Conservation (phyloP, 1,139 yeast species). For the Yamadazyma blattariae region DNA sequence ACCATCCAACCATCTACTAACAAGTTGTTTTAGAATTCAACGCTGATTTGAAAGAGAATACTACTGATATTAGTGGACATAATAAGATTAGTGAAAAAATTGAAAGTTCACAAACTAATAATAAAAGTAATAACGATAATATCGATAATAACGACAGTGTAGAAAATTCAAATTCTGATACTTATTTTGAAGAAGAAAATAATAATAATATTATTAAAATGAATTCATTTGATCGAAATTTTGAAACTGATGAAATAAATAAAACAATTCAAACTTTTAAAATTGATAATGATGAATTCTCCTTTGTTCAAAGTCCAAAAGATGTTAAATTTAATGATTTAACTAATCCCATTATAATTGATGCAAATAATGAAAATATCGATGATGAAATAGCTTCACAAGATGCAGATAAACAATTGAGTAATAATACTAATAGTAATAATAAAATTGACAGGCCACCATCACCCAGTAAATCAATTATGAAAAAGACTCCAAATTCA, state of each 20-base stretch:
- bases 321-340: neutral
- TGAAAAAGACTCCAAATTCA: slow-evolving; percentile 29
- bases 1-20: too few species aligned
- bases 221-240: slow-evolving; percentile 26
- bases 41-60: too few species aligned
- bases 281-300: slow-evolving; percentile 26
- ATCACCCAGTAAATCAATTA: slow-evolving; percentile 42
- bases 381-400: neutral
- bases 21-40: too few species aligned
- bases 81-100: too few species aligned
- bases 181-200: slow-evolving; percentile 20
- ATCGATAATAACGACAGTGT: too few species aligned
- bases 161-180: slow-evolving; percentile 36
- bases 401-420: neutral
- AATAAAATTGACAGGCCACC: neutral
- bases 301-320: slow-evolving; percentile 14
- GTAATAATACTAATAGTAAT: neutral
- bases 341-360: neutral
- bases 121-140: too few species aligned
- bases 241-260: slow-evolving; percentile 19
- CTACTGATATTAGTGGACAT: too few species aligned
- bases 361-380: neutral
- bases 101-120: too few species aligned
- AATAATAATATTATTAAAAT: neutral
- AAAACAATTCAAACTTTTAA: slow-evolving; percentile 15